Evolutionary conservation across 345 rosid genomes (phyloP).

Genomic region (Hypericum perforatum): DNA sequence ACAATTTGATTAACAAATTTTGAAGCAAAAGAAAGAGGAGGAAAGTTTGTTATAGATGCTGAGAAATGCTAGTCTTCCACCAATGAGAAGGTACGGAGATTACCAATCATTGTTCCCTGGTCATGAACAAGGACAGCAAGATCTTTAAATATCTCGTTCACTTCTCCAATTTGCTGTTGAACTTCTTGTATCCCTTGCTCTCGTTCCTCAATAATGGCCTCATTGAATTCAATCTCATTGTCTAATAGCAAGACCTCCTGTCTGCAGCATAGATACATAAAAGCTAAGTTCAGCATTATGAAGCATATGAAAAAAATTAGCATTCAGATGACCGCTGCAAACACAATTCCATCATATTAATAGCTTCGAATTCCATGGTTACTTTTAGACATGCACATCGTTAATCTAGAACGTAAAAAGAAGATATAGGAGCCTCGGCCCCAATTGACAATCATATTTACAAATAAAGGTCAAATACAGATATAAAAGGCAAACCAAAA

Average conservation of each 20-base stretch:
- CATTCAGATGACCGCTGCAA: too few relatives aligned
- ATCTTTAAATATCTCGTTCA: constrained; percentile 72
- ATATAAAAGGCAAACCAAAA: too few relatives aligned
- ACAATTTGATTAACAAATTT: neutral
- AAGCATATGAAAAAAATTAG: neutral
- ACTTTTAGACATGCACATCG: too few relatives aligned
- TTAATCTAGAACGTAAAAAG: too few relatives aligned
- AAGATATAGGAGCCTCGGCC: too few relatives aligned
- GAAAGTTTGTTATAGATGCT: constrained; percentile 5
- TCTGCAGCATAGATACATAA: constrained; percentile 20
- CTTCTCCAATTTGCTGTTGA: constrained; percentile 59
- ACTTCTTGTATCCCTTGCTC: constrained; percentile 70
- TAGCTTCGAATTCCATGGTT: too few relatives aligned
- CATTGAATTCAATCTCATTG: constrained; percentile 61
- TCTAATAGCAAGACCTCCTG: constrained; percentile 50
- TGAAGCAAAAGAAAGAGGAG: neutral
- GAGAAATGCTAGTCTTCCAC: neutral
- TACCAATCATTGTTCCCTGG: constrained; percentile 64
- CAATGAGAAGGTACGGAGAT: constrained; percentile 6
- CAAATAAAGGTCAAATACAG: too few relatives aligned
- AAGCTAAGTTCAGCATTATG: neutral
- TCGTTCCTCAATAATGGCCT: constrained; percentile 65
- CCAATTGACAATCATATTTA: too few relatives aligned
- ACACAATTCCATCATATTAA: too few relatives aligned
- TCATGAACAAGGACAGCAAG: constrained; percentile 48